Percentiles rank a stretch among this genome's conserved stretches.
Conservation (phyloP, 75 land plant species). For the Picea sitchensis region DNA sequence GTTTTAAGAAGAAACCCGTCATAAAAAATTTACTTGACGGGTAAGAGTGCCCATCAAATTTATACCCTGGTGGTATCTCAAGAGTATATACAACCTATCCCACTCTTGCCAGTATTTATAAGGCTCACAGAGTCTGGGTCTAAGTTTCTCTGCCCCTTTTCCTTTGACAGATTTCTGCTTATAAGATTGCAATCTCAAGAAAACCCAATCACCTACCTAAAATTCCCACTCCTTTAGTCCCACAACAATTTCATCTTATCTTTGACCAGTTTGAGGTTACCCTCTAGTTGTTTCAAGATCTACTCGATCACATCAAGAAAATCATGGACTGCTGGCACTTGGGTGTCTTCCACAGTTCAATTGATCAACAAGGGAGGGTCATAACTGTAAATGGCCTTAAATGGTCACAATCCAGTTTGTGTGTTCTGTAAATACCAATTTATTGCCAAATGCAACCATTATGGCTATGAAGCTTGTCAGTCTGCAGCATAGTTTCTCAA, state of each 20-base stretch:
- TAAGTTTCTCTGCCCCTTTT: background rate
- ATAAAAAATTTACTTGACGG: too few relatives aligned
- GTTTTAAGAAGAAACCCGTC: too few relatives aligned
- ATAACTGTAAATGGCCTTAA: background rate
- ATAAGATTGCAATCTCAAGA: constrained; percentile 1
- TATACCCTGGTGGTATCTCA: background rate
- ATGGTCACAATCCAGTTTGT: background rate
- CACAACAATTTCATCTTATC: too few relatives aligned
- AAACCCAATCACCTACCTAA: background rate
- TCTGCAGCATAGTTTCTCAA: background rate
- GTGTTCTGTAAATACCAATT: background rate
- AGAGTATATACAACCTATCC: background rate
- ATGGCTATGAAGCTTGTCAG: background rate
- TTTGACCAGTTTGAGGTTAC: background rate
- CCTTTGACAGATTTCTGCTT: background rate
- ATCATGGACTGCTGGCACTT: background rate
- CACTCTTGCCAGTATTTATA: background rate
- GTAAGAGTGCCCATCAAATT: too few relatives aligned
- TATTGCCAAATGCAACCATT: background rate
- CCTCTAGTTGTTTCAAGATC: background rate
- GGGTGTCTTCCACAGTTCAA: background rate
- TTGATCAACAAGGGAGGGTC: background rate
- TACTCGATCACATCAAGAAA: background rate
- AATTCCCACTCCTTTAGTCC: background rate
- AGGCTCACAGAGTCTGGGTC: background rate